Percentiles rank a stretch among this genome's conserved stretches.
phyloP scores from a whole-genome alignment of 352 stramenopile genomes.

The Pythium brassicae region DNA sequence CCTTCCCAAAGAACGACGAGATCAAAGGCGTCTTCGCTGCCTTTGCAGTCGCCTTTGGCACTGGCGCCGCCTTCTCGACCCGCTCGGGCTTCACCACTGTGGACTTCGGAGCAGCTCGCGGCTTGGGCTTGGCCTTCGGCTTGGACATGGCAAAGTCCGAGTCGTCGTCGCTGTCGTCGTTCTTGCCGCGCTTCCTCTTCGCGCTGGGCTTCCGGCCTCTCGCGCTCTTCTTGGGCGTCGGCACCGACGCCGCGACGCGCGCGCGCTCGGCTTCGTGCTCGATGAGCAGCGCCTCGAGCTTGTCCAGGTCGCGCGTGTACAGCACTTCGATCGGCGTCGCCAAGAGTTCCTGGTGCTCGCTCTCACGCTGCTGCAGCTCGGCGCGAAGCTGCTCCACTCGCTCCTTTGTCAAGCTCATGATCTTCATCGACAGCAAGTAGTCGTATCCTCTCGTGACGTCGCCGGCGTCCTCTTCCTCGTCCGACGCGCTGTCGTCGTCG shows the following conservation, averaged over 20 bases:
- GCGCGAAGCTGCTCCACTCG: conserved; percentile 88
- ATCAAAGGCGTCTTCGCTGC: conserved; percentile 24
- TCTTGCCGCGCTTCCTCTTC: conserved; percentile 53
- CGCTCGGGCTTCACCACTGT: conserved; percentile 15
- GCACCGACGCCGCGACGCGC: conserved; percentile 45
- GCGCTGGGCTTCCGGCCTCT: conserved; percentile 32
- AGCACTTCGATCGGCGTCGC: conserved; percentile 85
- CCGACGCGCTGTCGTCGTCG: conserved; percentile 36
- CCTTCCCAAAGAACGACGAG: conserved; percentile 53
- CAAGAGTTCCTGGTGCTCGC: conserved; percentile 81
- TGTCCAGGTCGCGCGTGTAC: conserved; percentile 93
- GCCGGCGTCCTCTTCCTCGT: conserved; percentile 50
- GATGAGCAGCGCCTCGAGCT: conserved; percentile 64
- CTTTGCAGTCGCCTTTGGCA: conserved; percentile 19
- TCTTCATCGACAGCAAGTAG: conserved; percentile 95
- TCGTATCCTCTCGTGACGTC: conserved; percentile 80
- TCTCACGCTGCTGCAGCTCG: conserved; percentile 84
- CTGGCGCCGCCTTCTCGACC: conserved; percentile 18
- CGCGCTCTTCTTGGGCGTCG: conserved; percentile 51
- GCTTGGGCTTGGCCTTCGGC: conserved; percentile 39
- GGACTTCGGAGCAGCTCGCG: conserved; percentile 23
- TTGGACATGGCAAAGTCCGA: conserved; percentile 58
- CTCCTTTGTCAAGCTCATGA: conserved; percentile 93
- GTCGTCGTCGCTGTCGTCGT: conserved; percentile 42
- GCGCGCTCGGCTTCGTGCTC: conserved; percentile 64